Base-by-base conservation (phyloP, 768 basidiomycete genomes). In the Phlebiopsis gigantea region DNA sequence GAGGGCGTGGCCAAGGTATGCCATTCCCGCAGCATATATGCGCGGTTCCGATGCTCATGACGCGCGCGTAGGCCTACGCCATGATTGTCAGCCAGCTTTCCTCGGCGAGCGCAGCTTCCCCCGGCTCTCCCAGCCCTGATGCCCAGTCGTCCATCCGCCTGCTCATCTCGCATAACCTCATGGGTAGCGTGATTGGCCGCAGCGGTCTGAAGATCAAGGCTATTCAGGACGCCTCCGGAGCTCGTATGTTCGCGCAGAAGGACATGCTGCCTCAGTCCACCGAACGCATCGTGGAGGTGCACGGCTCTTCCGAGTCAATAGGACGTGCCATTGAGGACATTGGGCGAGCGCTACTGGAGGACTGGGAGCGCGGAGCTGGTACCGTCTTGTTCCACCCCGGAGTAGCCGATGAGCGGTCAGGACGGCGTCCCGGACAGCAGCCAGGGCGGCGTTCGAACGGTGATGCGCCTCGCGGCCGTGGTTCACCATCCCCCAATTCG, bases 231-330 rank as follows among this genome's bases (percentile, higher is more conserved):
- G 76, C 81, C 46, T 96, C 96, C 39, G 93, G 94, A 50, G 94
- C 93, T 19, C 89, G 97, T 55, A 99, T 99, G 95, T 89, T 98
- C 55, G 97, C 97, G 44, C 91, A 92, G 59, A 98, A 98, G 73
- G 97, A 98, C 68, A 98, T 98, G 90, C 83, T 99, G 45, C 95
- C 97, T 29, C 97, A 98, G 73, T 98, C 96, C 29, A 99, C 97
- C 46, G 97, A 99, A 73, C 92, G 97, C 62, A 90, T 98, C 65
- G 97, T 99, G 55, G 97, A 98, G 72, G 92, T 99, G 46, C 93
- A 98, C 68, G 97, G 97, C 42, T 77, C 93, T 30, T 86, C 93
- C 39, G 95, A 97, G 57, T 78, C 91, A 46, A 98, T 99, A 68
- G 88, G 91, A 52, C 86, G 86, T 65, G 97, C 97, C 42, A 88